Base-by-base conservation (phyloP, 2,329 filamentous ascomycete species). In the Dendrostoma leiphaemia region DNA sequence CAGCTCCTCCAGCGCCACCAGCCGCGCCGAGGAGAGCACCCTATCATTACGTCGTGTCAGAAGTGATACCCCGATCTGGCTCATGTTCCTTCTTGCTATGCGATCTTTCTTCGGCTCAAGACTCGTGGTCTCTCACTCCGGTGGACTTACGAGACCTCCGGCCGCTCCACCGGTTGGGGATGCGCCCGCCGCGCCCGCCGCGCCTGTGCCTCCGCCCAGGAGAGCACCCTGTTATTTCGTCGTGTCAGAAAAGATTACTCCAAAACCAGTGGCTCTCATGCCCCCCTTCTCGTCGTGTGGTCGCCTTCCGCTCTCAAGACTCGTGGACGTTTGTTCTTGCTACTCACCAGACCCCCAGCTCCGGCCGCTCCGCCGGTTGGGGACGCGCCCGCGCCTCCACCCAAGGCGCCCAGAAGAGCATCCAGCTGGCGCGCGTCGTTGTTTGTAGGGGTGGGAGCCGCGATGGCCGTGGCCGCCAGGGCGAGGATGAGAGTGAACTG, bases 341-440 rank as follows among this genome's bases (percentile, higher is more conserved):
- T n/a, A n/a, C n/a, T n/a, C n/a, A n/a, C n/a, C n/a, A n/a, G n/a
- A n/a, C n/a, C n/a, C n/a, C 13, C 38, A 13, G 21, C 48, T 3
- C 35, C 40, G 28, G 28, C 5, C 37, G 31, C 21, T 4, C 19
- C 21, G 45, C 31, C 45, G 21, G 26, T 21, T 19, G n/a, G 7
- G 17, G 13, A 19, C 3, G 31, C 46, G 15, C 12, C 35, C 21
- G 32, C 46, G 15, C 29, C 17, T 24, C 46, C 46, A 2, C 13
- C n/a, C 9, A 45, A 19, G 26, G 37, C 52, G 15, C 52, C 52
- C 10, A 41, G 38, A 12, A 51, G 24, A 38, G 24, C 40, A 21
- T 34, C 47, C 24, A 54, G 47, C 47, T 54, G 52, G 32, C 48
- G 53, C 19, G 43, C 28, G 24, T 41, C 15, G 38, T 41, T 21